Evolutionary conservation across 192 early-diverging fungal genomes (phyloP).

Genomic region (Lunasporangiospora selenospora): DNA sequence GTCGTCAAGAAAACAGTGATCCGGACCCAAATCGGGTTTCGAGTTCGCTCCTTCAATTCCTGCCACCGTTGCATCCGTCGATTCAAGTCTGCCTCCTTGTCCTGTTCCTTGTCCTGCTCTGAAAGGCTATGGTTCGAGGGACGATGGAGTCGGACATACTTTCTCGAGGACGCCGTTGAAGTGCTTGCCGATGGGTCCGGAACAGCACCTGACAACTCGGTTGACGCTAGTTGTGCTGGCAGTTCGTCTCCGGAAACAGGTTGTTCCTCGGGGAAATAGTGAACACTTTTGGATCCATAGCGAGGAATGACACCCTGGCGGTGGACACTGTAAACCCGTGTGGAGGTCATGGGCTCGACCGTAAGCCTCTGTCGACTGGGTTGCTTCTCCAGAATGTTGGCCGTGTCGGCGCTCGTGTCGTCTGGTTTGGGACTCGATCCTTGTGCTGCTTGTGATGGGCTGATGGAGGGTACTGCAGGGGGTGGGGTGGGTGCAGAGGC

Average conservation of each 20-base stretch:
- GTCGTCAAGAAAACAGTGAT: background rate
- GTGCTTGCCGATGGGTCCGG: too few relatives aligned
- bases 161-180: background rate
- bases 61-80: constrained; percentile 2
- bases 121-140: constrained; percentile 1
- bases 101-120: constrained; percentile 13
- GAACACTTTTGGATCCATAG: constrained; percentile 10
- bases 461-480: too few relatives aligned
- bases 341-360: background rate
- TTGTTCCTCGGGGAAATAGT: background rate
- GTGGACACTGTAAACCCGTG: constrained; percentile 3
- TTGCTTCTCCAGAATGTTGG: too few relatives aligned
- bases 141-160: too few relatives aligned
- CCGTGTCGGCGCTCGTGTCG: too few relatives aligned
- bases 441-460: too few relatives aligned
- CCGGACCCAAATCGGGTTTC: constrained; percentile 7
- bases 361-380: too few relatives aligned
- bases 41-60: background rate
- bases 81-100: constrained; percentile 14
- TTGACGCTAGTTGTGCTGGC: background rate
- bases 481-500: too few relatives aligned
- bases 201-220: too few relatives aligned
- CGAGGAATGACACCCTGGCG: constrained; percentile 16
- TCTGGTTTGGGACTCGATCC: too few relatives aligned
- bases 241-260: background rate